Base-by-base conservation (phyloP, 345 rosid genomes). In the Luvunga scandens region DNA sequence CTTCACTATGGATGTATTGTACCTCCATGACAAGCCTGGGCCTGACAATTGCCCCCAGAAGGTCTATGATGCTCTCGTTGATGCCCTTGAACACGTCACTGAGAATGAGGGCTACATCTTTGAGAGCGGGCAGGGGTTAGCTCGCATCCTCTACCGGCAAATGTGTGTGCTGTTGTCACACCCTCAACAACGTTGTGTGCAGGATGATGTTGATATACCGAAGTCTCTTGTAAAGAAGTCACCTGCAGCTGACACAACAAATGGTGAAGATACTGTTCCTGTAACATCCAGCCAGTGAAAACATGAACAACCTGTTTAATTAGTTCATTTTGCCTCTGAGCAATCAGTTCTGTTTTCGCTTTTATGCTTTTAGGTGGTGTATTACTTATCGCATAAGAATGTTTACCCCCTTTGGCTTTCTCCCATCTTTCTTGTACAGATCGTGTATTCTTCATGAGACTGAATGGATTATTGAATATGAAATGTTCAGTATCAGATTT, bases 31-130 rank as follows among this genome's bases (percentile, higher is more conserved):
- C 82, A 95, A 93, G 85, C 98, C 99, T 50, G 86, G 92, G 38
- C 94, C 90, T 9, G 96, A 92, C 57, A 95, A 93, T 82, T 93
- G 97, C 83, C 98, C 98, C 9, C 98, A 95, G 83, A 90, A 84
- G 66, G 97, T 91, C 36, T 95, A 92, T 38, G 96, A 92, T 85
- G 77, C 86, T 18, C 96, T 95, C 0, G 93, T 91, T 0, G 97
- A 93, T 38, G 87, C 90, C 28, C 97, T 95, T 22, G 98, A 95
- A 71, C 91, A 82, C 24, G 92, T 93, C 53, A 85, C 93, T 6
- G 96, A 95, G 84, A 86, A 90, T 31, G 99, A 95, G 80, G 97
- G 99, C 36, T 94, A 90, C 88, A 90, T 92, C 71, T 78, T 79
- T 28, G 99, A 93, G 88, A 93, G 91, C 27, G 97, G 98, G 36